These are phyloP conservation scores for Lantana camara DNA, from an alignment of 257 asterid species.

Conservation along the genomic window DNA sequence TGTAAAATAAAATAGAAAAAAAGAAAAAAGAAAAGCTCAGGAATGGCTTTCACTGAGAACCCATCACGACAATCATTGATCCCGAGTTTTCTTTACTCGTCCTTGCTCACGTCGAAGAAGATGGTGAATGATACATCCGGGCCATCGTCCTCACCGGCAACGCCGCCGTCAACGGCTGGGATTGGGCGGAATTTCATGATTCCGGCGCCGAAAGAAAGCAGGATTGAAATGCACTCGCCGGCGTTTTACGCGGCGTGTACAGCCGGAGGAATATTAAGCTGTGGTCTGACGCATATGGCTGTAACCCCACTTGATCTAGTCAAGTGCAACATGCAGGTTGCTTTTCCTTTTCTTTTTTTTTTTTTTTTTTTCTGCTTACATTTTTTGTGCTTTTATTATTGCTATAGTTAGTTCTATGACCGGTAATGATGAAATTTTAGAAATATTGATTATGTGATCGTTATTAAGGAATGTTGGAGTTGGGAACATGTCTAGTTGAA, in stretches of 20 bases:
- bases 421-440: no score
- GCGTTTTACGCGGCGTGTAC: conserved; percentile 71
- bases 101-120: conserved; percentile 18
- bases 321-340: conserved; percentile 95
- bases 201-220: conserved; percentile 63
- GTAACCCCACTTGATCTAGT: conserved; percentile 91
- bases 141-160: background rate
- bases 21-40: conserved; percentile 1
- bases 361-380: background rate
- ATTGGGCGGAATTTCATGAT: conserved; percentile 41
- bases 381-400: background rate
- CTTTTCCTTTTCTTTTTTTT: background rate
- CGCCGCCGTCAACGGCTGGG: conserved; percentile 22
- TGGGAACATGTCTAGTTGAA: background rate
- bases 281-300: conserved; percentile 80
- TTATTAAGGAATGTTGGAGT: background rate
- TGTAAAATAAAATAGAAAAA: background rate
- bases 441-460: background rate
- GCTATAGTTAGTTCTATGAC: background rate
- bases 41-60: conserved; percentile 43
- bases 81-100: conserved; percentile 42
- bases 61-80: conserved; percentile 40
- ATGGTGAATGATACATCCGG: background rate
- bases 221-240: conserved; percentile 64
- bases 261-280: conserved; percentile 63